Percentiles rank a stretch among this genome's conserved stretches.
phyloP scores from a whole-genome alignment of 805 yeast species.

The Nadsonia fulvescens region DNA sequence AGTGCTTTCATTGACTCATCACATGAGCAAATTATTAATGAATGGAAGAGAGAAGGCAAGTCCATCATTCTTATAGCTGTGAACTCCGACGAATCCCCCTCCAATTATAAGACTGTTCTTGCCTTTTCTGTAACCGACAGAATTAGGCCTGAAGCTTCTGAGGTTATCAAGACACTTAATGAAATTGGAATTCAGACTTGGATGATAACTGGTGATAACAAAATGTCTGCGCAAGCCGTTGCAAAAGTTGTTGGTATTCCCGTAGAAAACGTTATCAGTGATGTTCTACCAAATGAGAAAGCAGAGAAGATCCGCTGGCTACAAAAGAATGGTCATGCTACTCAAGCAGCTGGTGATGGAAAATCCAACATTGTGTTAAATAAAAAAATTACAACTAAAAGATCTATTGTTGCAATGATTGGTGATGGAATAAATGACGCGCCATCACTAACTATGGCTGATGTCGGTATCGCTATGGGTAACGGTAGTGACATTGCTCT shows the following conservation, averaged over 20 bases:
- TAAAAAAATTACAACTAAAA: slow-evolving; percentile 9
- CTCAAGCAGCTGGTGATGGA: slow-evolving; percentile 6
- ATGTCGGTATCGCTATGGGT: slow-evolving; percentile 62
- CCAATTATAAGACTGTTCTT: slow-evolving; percentile 19
- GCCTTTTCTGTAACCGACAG: slow-evolving; percentile 42
- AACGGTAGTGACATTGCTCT: slow-evolving; percentile 63
- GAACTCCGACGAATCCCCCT: slow-evolving; percentile 13
- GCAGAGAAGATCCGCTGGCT: slow-evolving; percentile 40
- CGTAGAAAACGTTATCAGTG: slow-evolving; percentile 36
- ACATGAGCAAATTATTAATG: slow-evolving; percentile 21
- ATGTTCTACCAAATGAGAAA: slow-evolving; percentile 59
- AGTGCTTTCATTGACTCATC: slow-evolving; percentile 21
- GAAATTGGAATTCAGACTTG: slow-evolving; percentile 34
- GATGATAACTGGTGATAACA: slow-evolving; percentile 68
- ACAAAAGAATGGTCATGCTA: slow-evolving; percentile 24
- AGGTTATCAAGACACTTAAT: slow-evolving; percentile 28
- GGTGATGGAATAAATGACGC: slow-evolving; percentile 80
- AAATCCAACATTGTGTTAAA: too few relatives aligned
- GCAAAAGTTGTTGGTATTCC: slow-evolving; percentile 45
- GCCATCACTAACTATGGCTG: slow-evolving; percentile 58
- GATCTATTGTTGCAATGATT: slow-evolving; percentile 48
- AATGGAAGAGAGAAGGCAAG: slow-evolving; percentile 48
- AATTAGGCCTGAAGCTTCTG: slow-evolving; percentile 32
- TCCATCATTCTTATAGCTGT: slow-evolving; percentile 42
- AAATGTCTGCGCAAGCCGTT: slow-evolving; percentile 45